Percentiles rank a stretch among this genome's conserved stretches.
Evolutionary conservation across 2,329 filamentous ascomycete species (phyloP).

Genomic region (Alternaria arborescens): DNA sequence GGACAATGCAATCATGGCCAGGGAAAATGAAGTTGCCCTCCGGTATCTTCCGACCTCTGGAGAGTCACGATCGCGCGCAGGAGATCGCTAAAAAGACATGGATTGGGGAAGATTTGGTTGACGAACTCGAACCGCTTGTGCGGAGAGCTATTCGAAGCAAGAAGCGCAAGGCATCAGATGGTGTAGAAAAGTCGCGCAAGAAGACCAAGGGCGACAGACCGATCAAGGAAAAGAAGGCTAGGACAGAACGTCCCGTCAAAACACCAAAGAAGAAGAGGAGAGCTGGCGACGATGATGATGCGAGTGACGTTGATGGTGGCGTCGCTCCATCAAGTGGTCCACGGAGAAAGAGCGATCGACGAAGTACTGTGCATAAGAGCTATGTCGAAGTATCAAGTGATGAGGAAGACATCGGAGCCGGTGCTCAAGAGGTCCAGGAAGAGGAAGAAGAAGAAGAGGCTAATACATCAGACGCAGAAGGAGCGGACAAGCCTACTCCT

Average conservation of each 20-base stretch:
- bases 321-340: conserved; percentile 51
- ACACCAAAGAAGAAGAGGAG: conserved; percentile 51
- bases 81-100: conserved; percentile 87
- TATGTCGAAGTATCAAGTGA: conserved; percentile 57
- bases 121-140: conserved; percentile 79
- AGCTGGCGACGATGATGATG: conserved; percentile 42
- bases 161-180: conserved; percentile 51
- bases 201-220: conserved; percentile 44
- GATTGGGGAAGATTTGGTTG: conserved; percentile 76
- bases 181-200: conserved; percentile 43
- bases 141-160: conserved; percentile 71
- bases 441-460: conserved; percentile 22
- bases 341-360: conserved; percentile 53
- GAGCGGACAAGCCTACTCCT: conserved; percentile 20
- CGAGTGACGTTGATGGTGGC: conserved; percentile 40
- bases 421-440: conserved; percentile 34
- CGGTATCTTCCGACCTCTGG: conserved; percentile 78
- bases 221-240: conserved; percentile 45
- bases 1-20: conserved; percentile 84
- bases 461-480: conserved; percentile 27
- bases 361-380: conserved; percentile 51
- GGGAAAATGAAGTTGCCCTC: conserved; percentile 82
- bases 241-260: conserved; percentile 42
- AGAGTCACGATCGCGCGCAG: conserved; percentile 80
- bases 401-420: conserved; percentile 50